Base-by-base conservation (phyloP, 331 rosid species). In the Ulmus americana region DNA sequence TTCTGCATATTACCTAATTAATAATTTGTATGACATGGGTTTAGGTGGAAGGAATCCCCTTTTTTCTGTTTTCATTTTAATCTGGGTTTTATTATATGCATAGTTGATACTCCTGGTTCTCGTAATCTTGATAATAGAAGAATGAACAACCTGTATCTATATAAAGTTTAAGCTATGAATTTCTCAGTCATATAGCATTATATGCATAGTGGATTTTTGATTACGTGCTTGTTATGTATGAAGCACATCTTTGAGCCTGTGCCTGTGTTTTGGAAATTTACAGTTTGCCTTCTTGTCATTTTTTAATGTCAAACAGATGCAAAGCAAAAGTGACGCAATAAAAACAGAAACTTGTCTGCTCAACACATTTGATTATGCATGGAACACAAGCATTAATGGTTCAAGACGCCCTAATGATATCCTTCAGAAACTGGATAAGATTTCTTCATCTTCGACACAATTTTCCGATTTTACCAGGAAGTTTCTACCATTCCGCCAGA, bases 361-460 rank as follows among this genome's bases (percentile, higher is more conserved):
- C 15, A 64, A 43, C 18, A 82, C 80, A 72, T 91, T 88, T 73
- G 96, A 91, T 79, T 88, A 84, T 73, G 96, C 95, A 9, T 91
- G 97, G 97, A 91, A 86, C 79, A 52, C 82, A 8, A 56, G 59
- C 68, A 53, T 5, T 13, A 91, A 91, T 60, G 95, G 95, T 28
- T 67, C 60, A 35, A 61, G 86, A 0, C 84, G 90, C 47, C 92
- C 79, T 15, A 63, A 71, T 49, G 97, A 91, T 68, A 77, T 86
- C 78, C 66, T 79, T 43, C 50, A 49, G 44, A 91, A 73, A 75
- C 80, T 91, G 10, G 65, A 81, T 51, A 72, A 75, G 70, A 51
- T 73, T 9, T 77, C 92, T 65, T 78, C 90, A 6, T 71, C 74
- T 42, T 10, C 79, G 43, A 51, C 18, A 53, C 72, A 62, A 48